Percentiles rank a stretch among this genome's conserved stretches.
These are phyloP conservation scores for Thielaviopsis musarum DNA, from an alignment of 2,329 filamentous ascomycete species.

Conservation along the genomic window DNA sequence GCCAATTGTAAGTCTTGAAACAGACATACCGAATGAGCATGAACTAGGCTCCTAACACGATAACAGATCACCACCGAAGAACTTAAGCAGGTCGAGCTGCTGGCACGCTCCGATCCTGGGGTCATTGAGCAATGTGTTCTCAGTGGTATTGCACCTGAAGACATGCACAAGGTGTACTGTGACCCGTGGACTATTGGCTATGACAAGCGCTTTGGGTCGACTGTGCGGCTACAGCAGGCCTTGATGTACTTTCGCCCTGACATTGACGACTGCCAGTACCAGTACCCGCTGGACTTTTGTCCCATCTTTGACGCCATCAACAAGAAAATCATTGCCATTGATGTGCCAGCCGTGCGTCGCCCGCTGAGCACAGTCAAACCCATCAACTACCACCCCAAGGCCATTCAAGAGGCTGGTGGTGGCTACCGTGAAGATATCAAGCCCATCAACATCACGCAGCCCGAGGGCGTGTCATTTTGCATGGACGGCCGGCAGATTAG, in stretches of 20 bases:
- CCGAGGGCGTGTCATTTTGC: conserved; percentile 75
- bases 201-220: conserved; percentile 72
- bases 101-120: conserved; percentile 60
- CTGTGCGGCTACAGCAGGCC: conserved; percentile 70
- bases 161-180: conserved; percentile 94
- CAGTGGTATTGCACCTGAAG: conserved; percentile 59
- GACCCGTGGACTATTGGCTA: conserved; percentile 95
- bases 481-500: conserved; percentile 56
- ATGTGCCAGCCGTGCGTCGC: conserved; percentile 60
- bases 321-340: conserved; percentile 63
- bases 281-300: conserved; percentile 83
- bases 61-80: conserved; percentile 77
- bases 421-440: conserved; percentile 69
- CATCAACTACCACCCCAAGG: conserved; percentile 64
- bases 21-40: neutral
- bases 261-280: conserved; percentile 75
- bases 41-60: conserved; percentile 9
- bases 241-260: conserved; percentile 90
- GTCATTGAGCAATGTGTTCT: conserved; percentile 84
- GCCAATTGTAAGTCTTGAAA: conserved; percentile 48
- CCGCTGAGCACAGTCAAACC: conserved; percentile 55
- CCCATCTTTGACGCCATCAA: conserved; percentile 78
- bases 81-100: conserved; percentile 59
- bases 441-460: conserved; percentile 75
- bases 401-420: conserved; percentile 54